Base-by-base conservation (phyloP, 1,139 yeast genomes). In the Blastobotrys illinoisensis region DNA sequence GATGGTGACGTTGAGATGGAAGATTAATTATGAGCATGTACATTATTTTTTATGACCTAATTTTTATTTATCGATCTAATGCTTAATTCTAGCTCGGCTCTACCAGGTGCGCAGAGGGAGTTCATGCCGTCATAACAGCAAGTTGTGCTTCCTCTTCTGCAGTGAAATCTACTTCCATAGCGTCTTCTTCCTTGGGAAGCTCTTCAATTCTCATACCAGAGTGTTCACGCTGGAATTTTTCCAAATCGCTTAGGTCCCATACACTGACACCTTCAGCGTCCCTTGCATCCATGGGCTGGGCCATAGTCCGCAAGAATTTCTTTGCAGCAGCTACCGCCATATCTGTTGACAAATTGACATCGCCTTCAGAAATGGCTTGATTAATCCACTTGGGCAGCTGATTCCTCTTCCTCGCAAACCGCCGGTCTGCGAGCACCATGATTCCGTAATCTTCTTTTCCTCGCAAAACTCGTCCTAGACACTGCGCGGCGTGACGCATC, bases 401-500 rank as follows among this genome's bases (percentile, higher is more conserved):
- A 50, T 76, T 79, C 62, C 88, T 84, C 71, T 91, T 95, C 62
- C 90, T 80, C 0, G 93, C 80, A 69, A 93, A 93, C 67, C 99
- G 78, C 63, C 97, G 78, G 71, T 93, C 99, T 0, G 99, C 99
- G 58, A 93, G 74, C 51, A 93, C 97, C 99, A 93, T 93, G 64
- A 95, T 88, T 58, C 99, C 99, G 69, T 95, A 93, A 73, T 93
- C 99, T 68, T 93, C 97, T 68, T 93, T 93, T 60, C 99, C 99
- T 74, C 99, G 82, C 62, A 93, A 75, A 53, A 93, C 99, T 67
- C 99, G 82, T 13, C 99, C 99, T 65, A 93, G 73, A 73, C 99
- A 93, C 72, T 93, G 99, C 0, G 99, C 99, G 2, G 99, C 99
- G 74, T 93, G 99, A 67, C 99, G 82, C 99, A 93, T 95, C 32